phyloP scores from a whole-genome alignment of 2,329 filamentous ascomycete genomes.

The Claviceps africana region DNA sequence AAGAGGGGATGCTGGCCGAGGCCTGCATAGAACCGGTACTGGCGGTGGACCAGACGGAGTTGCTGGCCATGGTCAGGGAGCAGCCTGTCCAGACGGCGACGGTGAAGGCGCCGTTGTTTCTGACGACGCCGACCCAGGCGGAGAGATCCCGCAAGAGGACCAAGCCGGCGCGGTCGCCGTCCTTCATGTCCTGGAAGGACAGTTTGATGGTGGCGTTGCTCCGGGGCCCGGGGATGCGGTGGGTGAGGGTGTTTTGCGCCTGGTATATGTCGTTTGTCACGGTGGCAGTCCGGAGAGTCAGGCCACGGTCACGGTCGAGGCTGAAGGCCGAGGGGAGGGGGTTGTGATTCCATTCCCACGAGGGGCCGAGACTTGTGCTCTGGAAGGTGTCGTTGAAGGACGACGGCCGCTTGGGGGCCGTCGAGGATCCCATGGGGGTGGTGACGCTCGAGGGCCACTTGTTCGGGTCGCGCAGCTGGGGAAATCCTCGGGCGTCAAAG shows the following conservation, averaged over 20 bases:
- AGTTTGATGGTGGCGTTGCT: not conserved
- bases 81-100: not conserved
- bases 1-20: not conserved
- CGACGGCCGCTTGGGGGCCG: not conserved
- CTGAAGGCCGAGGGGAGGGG: not conserved
- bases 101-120: not conserved
- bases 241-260: not conserved
- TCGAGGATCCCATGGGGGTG: not conserved
- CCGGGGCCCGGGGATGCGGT: not conserved
- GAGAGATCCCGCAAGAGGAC: not conserved
- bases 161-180: not conserved
- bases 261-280: not conserved
- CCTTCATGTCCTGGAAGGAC: not conserved
- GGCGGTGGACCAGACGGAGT: not conserved
- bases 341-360: conserved; percentile 2
- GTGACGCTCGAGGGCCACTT: not conserved
- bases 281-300: not conserved
- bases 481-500: not conserved
- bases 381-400: not conserved
- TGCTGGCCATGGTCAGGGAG: not conserved
- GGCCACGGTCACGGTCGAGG: not conserved
- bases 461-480: not conserved
- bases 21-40: not conserved
- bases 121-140: not conserved
- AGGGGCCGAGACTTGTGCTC: not conserved